Evolutionary conservation across 345 rosid genomes (phyloP), one percentile per base, ranked within the genome.

Genomic region (Excoecaria cochinchinensis): DNA sequence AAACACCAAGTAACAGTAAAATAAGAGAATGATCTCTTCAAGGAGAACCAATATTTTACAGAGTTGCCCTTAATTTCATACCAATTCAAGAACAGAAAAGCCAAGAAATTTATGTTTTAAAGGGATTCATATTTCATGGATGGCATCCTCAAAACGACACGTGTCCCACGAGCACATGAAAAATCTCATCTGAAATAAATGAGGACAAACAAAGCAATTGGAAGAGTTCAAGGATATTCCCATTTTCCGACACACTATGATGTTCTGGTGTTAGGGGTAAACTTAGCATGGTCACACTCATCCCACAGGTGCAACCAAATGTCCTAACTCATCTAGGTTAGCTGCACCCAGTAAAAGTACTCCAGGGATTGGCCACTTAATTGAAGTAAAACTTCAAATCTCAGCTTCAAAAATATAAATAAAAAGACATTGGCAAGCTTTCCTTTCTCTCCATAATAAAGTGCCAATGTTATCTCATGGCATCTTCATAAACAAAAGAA

Each of bases 141-240:
- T 6, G 6, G 48, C 51, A 56, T 55, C 38, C 59, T 11, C 47
- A 56, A 38, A n/a, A 9, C 3, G 11, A 53, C 25, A 44, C n/a
- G n/a, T 53, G 48, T 44, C 15, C 36, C 19, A 68, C 8, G 15
- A 24, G 36, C 71, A 68, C 40, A 68, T 68, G 59, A 68, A 68
- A 8, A 67, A 13, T 39, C 44, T 19, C 11, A 70, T 38, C 25
- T 17, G 19, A 70, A 70, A 22, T 36, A 51, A 0, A 21, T 36
- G 8, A 52, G 61, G 7, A 11, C 38, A 0, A 52, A 55, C 25
- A 1, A 52, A 31, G 6, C 2, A 9, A 66, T 10, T 13, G 44
- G 9, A 19, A 13, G 51, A 51, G 39, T 16, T 51, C 59, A 69
- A 16, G 46, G 22, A 69, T 22, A 50, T 25, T 51, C 16, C 9